Percentiles rank a stretch among this genome's conserved stretches.
These are phyloP conservation scores for Suhomyces maxii DNA, from an alignment of 1,139 yeast genomes.

Conservation along the genomic window DNA sequence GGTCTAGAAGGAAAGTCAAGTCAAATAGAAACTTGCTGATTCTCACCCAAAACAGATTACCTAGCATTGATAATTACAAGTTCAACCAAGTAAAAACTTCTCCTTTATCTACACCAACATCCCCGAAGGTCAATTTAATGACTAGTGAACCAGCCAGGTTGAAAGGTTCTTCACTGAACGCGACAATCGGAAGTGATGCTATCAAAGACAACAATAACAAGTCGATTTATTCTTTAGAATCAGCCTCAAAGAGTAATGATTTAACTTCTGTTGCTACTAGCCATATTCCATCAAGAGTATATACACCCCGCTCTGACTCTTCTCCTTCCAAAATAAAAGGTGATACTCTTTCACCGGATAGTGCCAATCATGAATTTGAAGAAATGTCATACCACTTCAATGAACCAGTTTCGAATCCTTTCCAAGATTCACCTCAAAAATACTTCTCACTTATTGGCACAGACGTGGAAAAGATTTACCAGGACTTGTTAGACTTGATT, in stretches of 20 bases:
- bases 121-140: conserved; percentile 10
- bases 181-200: not conserved
- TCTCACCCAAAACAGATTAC: conserved; percentile 26
- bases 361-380: not conserved
- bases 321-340: conserved; percentile 1
- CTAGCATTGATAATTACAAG: conserved; percentile 16
- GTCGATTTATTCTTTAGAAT: not conserved
- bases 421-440: not conserved
- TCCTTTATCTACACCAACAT: conserved; percentile 11
- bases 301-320: conserved; percentile 1
- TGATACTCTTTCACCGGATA: not conserved
- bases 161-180: not conserved
- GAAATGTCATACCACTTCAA: not conserved
- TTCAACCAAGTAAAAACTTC: conserved; percentile 6
- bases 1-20: conserved; percentile 57
- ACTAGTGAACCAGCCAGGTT: not conserved
- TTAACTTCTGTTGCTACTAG: not conserved
- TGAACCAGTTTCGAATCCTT: conserved; percentile 1
- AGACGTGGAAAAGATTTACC: conserved; percentile 17
- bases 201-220: not conserved
- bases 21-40: conserved; percentile 37
- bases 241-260: not conserved
- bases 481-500: conserved; percentile 34
- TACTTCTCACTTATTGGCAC: not conserved
- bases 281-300: not conserved